Conservation (phyloP, 495 filamentous ascomycete species). For the Aspergillus biplanus region DNA sequence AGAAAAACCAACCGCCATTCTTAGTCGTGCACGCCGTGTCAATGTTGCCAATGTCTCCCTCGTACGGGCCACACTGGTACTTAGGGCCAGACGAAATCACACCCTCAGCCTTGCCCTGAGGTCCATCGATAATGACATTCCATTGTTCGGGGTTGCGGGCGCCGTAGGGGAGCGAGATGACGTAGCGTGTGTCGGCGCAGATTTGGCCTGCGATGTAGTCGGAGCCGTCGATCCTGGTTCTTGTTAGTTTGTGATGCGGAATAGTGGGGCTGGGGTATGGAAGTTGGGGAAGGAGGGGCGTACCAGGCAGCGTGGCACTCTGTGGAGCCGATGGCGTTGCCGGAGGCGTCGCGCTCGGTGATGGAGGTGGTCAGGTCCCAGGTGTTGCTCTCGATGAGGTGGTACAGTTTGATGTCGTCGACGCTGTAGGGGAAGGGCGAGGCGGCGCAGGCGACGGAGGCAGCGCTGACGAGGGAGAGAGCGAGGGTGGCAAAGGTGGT, state of each 20-base stretch:
- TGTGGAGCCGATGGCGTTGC: neutral
- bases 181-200: constrained; percentile 11
- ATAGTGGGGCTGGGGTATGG: neutral
- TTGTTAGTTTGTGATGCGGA: neutral
- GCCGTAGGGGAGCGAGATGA: constrained; percentile 15
- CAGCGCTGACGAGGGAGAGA: constrained; percentile 9
- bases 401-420: constrained; percentile 13
- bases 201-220: constrained; percentile 13
- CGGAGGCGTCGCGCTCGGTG: neutral
- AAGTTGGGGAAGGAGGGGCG: neutral
- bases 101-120: constrained; percentile 4
- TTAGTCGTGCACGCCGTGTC: constrained; percentile 9
- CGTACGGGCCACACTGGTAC: constrained; percentile 11
- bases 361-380: constrained; percentile 12
- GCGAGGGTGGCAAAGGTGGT: constrained; percentile 6
- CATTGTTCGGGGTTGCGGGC: constrained; percentile 4
- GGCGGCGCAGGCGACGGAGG: neutral
- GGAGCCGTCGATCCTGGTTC: constrained; percentile 7
- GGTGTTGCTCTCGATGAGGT: constrained; percentile 17
- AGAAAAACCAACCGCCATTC: constrained; percentile 13
- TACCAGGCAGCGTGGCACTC: constrained; percentile 14
- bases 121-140: constrained; percentile 9
- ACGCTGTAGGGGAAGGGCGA: constrained; percentile 11
- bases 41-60: constrained; percentile 8
- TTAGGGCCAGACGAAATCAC: neutral